Base-by-base conservation (phyloP, 2,329 filamentous ascomycete species). In the Monilinia fructicola region DNA sequence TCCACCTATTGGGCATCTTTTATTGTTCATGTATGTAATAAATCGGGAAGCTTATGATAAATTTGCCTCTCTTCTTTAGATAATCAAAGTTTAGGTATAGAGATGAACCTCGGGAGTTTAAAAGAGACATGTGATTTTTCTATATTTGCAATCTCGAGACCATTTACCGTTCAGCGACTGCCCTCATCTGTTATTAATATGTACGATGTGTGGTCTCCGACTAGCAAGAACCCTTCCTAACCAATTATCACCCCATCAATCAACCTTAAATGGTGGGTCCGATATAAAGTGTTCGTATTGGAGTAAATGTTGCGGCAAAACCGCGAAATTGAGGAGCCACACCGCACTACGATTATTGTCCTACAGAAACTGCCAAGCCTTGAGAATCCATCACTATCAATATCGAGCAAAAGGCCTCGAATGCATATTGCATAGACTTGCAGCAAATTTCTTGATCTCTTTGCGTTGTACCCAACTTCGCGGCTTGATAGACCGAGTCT, bases 191-290 rank as follows among this genome's bases (percentile, higher is more conserved):
- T 4, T 16, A 4, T 44, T 14, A 12, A 44, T 44, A 44, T 44
- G 40, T 12, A 44, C 40, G 40, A 44, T 16, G 4, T 44, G 14
- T 16, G 16, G 40, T 44, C 40, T 44, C 12, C 16, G 21, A 48
- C 26, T 10, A n/a, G 9, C 28, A 28, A 26, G 18, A n/a, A 16
- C 10, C 21, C 9, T 46, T 10, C 14, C 31, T 59, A 12, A 18
- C 26, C 28, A 60, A 48, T 23, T 23, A 60, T 48, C 21, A 59
- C 23, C 23, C 28, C 31, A 48, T 18, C 23, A 44, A 23, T 50
- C 31, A 60, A 48, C 42, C n/a, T 18, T 60, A 23, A 60, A 60
- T 38, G 31, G 2, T 48, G 42, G 56, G 12, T n/a, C 56, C 21
- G 21, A 1, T 31, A 21, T n/a, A 28, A 48, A 60, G 53, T 12